Percentiles rank a stretch among this genome's conserved stretches.
Conservation (phyloP, 441 rosid species). For the Populus tomentosa region DNA sequence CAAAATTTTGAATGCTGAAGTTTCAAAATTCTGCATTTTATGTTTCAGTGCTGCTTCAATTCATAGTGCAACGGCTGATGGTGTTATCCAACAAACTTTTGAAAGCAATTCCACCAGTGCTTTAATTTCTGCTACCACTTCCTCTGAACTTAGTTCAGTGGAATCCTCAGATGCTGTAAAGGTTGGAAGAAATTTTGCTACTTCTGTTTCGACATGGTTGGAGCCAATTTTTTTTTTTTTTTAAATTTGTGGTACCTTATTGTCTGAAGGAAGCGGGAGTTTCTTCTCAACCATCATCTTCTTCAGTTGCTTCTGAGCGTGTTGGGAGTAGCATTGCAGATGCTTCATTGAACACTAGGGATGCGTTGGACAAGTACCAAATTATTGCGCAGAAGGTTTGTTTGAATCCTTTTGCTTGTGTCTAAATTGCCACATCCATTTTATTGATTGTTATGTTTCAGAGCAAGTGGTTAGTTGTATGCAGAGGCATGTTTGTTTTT, state of each 20-base stretch:
- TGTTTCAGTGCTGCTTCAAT: constrained; percentile 53
- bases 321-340: constrained; percentile 55
- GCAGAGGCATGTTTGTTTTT: neutral
- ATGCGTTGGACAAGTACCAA: constrained; percentile 90
- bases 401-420: constrained; percentile 4
- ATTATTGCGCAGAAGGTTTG: constrained; percentile 78
- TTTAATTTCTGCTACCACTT: constrained; percentile 45
- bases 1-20: neutral
- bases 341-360: constrained; percentile 78
- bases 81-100: constrained; percentile 39
- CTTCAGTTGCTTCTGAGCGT: constrained; percentile 60
- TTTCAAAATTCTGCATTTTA: constrained; percentile 3
- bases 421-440: neutral
- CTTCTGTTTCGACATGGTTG: constrained; percentile 12
- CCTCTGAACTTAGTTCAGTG: constrained; percentile 48
- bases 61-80: constrained; percentile 50
- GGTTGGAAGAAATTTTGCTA: constrained; percentile 32
- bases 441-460: neutral
- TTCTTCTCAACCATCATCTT: constrained; percentile 44
- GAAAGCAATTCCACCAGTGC: constrained; percentile 42
- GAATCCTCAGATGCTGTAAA: constrained; percentile 52
- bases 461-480: neutral
- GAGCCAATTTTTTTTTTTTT: constrained; percentile 11
- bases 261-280: constrained; percentile 51
- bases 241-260: constrained; percentile 7